These are phyloP conservation scores for Fragaria vesca DNA, from an alignment of 306 rosid species.

Conservation along the genomic window DNA sequence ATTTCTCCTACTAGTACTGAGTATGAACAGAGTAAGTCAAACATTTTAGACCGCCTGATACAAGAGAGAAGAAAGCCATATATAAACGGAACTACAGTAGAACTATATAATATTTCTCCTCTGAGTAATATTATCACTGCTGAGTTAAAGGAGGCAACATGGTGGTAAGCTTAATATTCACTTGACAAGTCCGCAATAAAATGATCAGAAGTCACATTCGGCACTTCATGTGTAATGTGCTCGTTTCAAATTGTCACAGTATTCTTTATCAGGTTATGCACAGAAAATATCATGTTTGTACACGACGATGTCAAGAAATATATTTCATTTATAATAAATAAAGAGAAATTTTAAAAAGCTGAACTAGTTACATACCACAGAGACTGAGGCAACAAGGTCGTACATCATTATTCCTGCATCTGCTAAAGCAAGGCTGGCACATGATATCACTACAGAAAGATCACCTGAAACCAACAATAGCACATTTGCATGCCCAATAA, in stretches of 20 bases:
- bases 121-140: neutral
- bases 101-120: neutral
- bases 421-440: conserved; percentile 97
- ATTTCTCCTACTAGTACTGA: neutral
- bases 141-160: neutral
- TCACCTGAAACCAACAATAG: conserved; percentile 54
- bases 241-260: neutral
- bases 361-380: conserved; percentile 66
- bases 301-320: neutral
- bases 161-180: neutral
- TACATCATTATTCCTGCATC: conserved; percentile 98
- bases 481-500: conserved; percentile 9
- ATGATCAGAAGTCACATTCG: neutral
- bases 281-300: neutral
- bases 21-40: neutral
- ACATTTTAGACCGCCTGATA: conserved; percentile 8
- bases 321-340: neutral
- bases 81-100: neutral
- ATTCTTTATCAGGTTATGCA: neutral
- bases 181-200: neutral
- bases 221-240: neutral
- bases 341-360: neutral
- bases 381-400: conserved; percentile 91
- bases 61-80: conserved; percentile 9
- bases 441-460: conserved; percentile 88